Evolutionary conservation across 371 early-diverging fungal genomes (phyloP).

Genomic region (Mortierella sp.): DNA sequence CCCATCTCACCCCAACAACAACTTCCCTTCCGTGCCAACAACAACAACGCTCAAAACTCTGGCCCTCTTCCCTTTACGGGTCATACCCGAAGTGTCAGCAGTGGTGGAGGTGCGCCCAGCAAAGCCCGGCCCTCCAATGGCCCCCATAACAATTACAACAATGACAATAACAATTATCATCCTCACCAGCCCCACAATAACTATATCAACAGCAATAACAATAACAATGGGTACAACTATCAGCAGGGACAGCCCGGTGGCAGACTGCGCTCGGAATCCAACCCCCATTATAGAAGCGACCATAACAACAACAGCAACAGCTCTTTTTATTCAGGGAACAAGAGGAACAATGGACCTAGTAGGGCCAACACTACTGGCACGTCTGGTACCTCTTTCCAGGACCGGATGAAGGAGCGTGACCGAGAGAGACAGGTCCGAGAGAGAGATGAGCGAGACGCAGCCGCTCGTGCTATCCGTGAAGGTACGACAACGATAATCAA

Average conservation of each 20-base stretch:
- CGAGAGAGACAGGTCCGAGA: conserved; percentile 39
- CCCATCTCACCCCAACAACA: no score
- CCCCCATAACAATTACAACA: background rate
- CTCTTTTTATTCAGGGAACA: background rate
- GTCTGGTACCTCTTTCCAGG: conserved; percentile 43
- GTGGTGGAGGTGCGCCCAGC: background rate
- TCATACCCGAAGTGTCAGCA: background rate
- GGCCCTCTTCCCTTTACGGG: background rate
- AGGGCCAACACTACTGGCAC: conserved; percentile 31
- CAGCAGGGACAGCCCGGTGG: conserved; percentile 3
- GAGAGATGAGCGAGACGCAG: conserved; percentile 39
- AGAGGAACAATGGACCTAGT: background rate
- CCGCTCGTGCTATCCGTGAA: conserved; percentile 23
- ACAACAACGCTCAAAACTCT: background rate
- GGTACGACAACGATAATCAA: conserved; percentile 13
- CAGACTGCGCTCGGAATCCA: conserved; percentile 22
- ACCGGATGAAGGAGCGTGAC: conserved; percentile 46
- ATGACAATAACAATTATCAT: background rate
- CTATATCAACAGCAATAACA: background rate
- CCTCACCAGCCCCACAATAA: background rate
- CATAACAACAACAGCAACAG: background rate
- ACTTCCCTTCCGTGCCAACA: background rate
- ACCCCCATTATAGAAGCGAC: conserved; percentile 7
- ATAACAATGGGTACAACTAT: background rate
- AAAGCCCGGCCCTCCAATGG: no score